phyloP scores from a whole-genome alignment of 306 rosid species.

The Amphicarpaea edgeworthii region DNA sequence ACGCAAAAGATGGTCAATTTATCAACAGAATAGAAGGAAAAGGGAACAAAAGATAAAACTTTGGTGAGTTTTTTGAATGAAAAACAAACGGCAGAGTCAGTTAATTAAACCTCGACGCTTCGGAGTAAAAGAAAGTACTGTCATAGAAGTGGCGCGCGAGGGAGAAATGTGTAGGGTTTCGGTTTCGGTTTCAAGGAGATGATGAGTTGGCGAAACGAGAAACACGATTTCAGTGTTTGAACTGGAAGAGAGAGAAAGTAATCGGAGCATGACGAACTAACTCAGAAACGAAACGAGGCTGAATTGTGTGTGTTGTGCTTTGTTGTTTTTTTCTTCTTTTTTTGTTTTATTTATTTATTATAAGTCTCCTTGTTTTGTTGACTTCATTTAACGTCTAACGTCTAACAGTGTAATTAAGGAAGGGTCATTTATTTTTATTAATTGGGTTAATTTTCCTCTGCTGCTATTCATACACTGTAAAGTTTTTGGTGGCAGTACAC shows the following conservation, averaged over 20 bases:
- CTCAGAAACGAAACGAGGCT: slow-evolving; percentile 25
- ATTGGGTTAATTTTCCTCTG: slow-evolving; percentile 1
- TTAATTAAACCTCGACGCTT: slow-evolving; percentile 3
- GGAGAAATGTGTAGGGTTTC: background rate
- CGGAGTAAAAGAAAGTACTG: slow-evolving; percentile 22
- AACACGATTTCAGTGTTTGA: slow-evolving; percentile 18
- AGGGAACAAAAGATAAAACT: background rate
- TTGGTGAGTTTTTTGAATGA: slow-evolving; percentile 29
- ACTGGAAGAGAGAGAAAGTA: slow-evolving; percentile 17
- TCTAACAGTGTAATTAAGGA: background rate
- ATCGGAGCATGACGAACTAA: slow-evolving; percentile 27
- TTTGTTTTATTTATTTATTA: background rate
- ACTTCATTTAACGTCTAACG: slow-evolving; percentile 3
- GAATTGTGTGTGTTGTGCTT: no score
- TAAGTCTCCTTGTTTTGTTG: slow-evolving; percentile 12
- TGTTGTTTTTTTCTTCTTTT: background rate
- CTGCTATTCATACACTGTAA: background rate
- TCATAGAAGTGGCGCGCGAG: background rate
- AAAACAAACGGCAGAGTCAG: slow-evolving; percentile 12
- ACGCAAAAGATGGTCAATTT: slow-evolving; percentile 30
- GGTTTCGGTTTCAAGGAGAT: slow-evolving; percentile 17
- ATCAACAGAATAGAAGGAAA: slow-evolving; percentile 24
- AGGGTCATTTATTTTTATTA: background rate
- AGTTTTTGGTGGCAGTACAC: slow-evolving; percentile 1
- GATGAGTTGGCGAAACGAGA: slow-evolving; percentile 19